Base-by-base conservation (phyloP, 2,329 filamentous ascomycete genomes). In the Diplodia seriata region DNA sequence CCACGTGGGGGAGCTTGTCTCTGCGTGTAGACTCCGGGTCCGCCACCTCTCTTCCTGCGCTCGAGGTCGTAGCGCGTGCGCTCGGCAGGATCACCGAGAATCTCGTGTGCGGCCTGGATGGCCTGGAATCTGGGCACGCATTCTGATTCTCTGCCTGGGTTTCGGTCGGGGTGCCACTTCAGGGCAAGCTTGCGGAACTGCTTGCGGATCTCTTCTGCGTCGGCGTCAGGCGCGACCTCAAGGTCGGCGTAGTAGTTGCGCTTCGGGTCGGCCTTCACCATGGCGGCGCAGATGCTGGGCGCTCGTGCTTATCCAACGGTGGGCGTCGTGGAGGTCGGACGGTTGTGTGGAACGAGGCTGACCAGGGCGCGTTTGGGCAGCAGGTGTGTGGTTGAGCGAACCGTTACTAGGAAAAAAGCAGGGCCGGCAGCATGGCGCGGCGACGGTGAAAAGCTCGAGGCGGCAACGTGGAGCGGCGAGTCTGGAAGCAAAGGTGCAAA, bases 231-330 rank as follows among this genome's bases (percentile, higher is more conserved):
- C 1, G 87, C 79, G 67, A 97, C 81, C 71, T 92, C 91, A 67
- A 97, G 84, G 81, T 96, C 93, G 70, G 89, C 90, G 80, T 97
- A 97, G 80, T 95, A 95, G 80, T 96, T 91, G 74, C 88, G 87
- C 73, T 84, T 86, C 71, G 86, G 83, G 76, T 92, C 90, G 72
- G 84, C 82, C 80, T 90, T 90, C 73, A 87, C 88, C 90, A 92
- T 92, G 73, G 72, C 85, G 81, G 59, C 59, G 59, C 59, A 31
- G 36, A n/a, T 63, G 18, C 29, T 63, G 47, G 12, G 59, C 47
- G 40, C 26, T 23, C 3, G 43, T 36, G 59, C 47, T 63, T n/a
- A 51, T 18, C 43, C 43, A 38, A 47, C 59, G 23, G 31, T 31
- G 38, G 18, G n/a, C 64, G 64, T 40, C 64, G 64, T 59, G 64